Base-by-base conservation (phyloP, 495 filamentous ascomycete genomes). In the Neurospora discreta region DNA sequence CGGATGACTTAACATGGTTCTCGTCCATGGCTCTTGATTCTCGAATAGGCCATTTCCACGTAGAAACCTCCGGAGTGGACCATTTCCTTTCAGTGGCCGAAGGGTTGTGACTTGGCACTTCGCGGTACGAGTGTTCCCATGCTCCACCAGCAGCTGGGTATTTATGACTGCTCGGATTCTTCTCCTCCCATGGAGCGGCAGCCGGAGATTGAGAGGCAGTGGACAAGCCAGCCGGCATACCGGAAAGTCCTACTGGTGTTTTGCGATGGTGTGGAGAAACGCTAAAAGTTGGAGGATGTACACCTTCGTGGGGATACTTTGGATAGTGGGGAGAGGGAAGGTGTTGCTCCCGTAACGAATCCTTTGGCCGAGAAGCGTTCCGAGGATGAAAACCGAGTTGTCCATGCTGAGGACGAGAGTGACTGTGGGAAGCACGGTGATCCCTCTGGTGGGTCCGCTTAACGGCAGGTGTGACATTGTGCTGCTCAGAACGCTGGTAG, bases 21-120 rank as follows among this genome's bases (percentile, higher is more conserved):
- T 26, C 1, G 20, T 60, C 23, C 5, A 0, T 26, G 46, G 5
- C 46, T 0, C 30, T 16, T 30, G 5, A 18, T 0, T 60, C 23
- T 0, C 0, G 26, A 7, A 1, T 7, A 18, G 13, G 52, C 0
- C 23, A 23, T 0, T 16, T 60, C 26, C 52, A 33, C 0, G 26
- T 18, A 0, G 52, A 1, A 0, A 60, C 18, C 2, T 1, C 1
- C 0, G 52, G 52, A 0, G 26, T 33, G 26, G 26, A 3, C 52
- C 52, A 33, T 7, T 52, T 52, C 4, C 26, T 52, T 1, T 26
- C 20, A 0, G 20, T 1, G 0, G 1, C 1, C 20, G 44, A 52
- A 52, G 44, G 0, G 0, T 52, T 23, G 5, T 15, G 44, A 1
- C 0, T 0, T 20, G 1, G 0, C 1, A 23, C 1, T 23, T 52